A percentile compares a stretch with the other conserved stretches of the same genome.
These are phyloP conservation scores for Endotrypanum monterogeii DNA, from an alignment of 208 protist genomes.

Conservation along the genomic window DNA sequence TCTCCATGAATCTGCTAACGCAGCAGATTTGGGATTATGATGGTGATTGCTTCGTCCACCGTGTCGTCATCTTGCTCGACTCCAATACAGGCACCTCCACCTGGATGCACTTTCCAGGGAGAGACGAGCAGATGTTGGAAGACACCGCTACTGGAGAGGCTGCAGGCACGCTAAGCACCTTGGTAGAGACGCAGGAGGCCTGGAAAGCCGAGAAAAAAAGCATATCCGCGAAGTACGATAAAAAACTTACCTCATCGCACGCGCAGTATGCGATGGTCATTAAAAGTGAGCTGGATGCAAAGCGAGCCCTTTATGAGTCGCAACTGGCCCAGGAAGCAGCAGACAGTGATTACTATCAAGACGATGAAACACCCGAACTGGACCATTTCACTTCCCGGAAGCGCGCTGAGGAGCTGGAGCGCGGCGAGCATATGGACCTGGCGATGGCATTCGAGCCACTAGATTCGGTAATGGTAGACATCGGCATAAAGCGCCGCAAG, in stretches of 20 bases:
- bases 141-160: conserved; percentile 8
- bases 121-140: conserved; percentile 46
- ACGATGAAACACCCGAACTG: background rate
- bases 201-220: conserved; percentile 69
- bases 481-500: conserved; percentile 16
- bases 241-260: conserved; percentile 71
- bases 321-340: conserved; percentile 21
- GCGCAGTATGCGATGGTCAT: conserved; percentile 77
- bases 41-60: conserved; percentile 89
- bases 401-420: conserved; percentile 15
- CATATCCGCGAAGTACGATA: conserved; percentile 83
- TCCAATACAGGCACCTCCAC: conserved; percentile 53
- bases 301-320: conserved; percentile 58
- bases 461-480: conserved; percentile 20
- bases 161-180: conserved; percentile 1
- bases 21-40: conserved; percentile 95
- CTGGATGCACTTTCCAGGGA: conserved; percentile 73
- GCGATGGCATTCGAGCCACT: conserved; percentile 26
- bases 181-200: conserved; percentile 15
- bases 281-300: conserved; percentile 73
- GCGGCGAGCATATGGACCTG: conserved; percentile 23
- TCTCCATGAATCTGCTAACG: conserved; percentile 89
- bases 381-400: background rate
- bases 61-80: conserved; percentile 72
- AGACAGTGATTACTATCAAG: background rate